phyloP scores from a whole-genome alignment of 345 rosid genomes.

The Rubroshorea leprosula region DNA sequence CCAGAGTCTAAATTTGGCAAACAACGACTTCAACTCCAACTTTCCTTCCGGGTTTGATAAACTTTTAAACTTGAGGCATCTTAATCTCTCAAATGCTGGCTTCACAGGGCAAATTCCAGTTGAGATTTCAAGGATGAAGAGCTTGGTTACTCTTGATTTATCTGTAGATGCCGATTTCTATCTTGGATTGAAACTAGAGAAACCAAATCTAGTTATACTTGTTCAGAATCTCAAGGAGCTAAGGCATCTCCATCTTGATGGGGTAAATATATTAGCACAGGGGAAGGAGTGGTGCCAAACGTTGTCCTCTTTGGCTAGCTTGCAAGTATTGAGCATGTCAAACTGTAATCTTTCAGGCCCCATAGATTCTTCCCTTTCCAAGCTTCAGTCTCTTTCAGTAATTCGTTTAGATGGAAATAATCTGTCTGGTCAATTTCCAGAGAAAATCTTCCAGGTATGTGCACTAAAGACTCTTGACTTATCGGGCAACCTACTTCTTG shows the following conservation, averaged over 20 bases:
- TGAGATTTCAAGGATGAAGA: constrained; percentile 28
- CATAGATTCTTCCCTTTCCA: too few species aligned
- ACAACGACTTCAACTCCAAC: constrained; percentile 24
- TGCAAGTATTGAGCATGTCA: too few species aligned
- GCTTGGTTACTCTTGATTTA: constrained; percentile 40
- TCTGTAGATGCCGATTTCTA: constrained; percentile 14
- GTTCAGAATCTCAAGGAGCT: constrained; percentile 21
- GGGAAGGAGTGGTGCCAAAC: constrained; percentile 32
- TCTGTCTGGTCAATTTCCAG: constrained; percentile 26
- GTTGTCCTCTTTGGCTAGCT: too few species aligned
- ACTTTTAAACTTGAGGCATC: constrained; percentile 22
- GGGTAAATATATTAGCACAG: constrained; percentile 21
- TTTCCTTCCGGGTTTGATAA: constrained; percentile 28
- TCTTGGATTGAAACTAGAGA: constrained; percentile 22
- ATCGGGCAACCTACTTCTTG: constrained; percentile 11
- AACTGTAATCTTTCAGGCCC: too few species aligned
- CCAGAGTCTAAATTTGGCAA: constrained; percentile 33
- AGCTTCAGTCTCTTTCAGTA: too few species aligned
- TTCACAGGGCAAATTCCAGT: constrained; percentile 32
- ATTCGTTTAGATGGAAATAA: too few species aligned
- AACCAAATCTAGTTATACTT: constrained; percentile 25
- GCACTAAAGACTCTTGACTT: constrained; percentile 26
- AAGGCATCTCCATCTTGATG: constrained; percentile 28
- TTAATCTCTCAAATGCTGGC: constrained; percentile 33
- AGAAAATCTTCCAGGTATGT: constrained; percentile 17